Conservation (phyloP, 345 rosid genomes). For the Eucalyptus tenuipes region DNA sequence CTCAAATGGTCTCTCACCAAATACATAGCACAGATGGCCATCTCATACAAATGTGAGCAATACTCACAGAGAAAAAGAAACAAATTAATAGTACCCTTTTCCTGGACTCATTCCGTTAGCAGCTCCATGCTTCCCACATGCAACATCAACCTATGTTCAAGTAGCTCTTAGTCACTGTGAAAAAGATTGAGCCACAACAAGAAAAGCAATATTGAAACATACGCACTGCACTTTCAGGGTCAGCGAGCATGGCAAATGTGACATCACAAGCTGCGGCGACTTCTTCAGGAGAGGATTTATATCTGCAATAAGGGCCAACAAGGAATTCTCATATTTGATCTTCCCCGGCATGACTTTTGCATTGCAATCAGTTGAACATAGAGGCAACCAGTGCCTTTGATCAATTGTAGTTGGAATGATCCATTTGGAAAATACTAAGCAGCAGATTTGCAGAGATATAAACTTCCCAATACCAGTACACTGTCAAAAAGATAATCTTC, state of each 20-base stretch:
- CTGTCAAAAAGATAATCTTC: neutral
- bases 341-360: neutral
- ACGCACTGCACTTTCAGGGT: constrained; percentile 99
- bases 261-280: constrained; percentile 81
- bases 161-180: constrained; percentile 1
- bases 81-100: constrained; percentile 49
- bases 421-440: neutral
- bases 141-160: constrained; percentile 62
- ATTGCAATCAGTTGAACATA: neutral
- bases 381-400: neutral
- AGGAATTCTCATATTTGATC: neutral
- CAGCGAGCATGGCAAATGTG: constrained; percentile 90
- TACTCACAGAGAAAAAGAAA: neutral
- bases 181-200: neutral
- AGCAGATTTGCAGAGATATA: neutral
- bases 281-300: constrained; percentile 74
- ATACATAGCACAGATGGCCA: neutral
- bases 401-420: neutral
- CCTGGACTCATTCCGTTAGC: constrained; percentile 64
- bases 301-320: constrained; percentile 23
- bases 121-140: constrained; percentile 81
- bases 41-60: neutral
- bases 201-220: constrained; percentile 21
- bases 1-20: neutral
- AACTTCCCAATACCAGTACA: neutral